Conservation (phyloP, 495 filamentous ascomycete species). For the Amorphotheca resinae region DNA sequence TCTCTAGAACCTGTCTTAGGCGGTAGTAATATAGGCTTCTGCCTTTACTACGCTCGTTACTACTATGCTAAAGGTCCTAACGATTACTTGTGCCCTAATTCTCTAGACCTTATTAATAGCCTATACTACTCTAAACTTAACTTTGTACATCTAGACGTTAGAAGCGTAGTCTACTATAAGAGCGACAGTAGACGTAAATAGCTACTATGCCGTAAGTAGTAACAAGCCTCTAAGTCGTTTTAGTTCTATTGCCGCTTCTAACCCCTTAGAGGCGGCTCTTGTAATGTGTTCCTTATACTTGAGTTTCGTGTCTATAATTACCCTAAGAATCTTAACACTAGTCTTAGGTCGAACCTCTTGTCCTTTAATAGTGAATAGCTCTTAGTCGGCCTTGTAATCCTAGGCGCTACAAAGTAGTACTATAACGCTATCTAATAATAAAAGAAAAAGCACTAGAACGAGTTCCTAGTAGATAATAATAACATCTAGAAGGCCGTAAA, state of each 20-base stretch:
- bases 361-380: not conserved
- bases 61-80: conserved; percentile 20
- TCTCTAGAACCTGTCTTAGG: not conserved
- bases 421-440: conserved; percentile 4
- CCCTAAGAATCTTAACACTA: not conserved
- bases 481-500: conserved; percentile 14
- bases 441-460: no score
- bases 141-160: conserved; percentile 25
- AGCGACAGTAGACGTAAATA: conserved; percentile 22
- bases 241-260: conserved; percentile 24
- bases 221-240: conserved; percentile 21
- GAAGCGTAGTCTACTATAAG: conserved; percentile 26
- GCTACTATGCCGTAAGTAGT: conserved; percentile 22
- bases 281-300: not conserved
- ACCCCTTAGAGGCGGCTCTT: conserved; percentile 20
- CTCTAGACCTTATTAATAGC: conserved; percentile 23
- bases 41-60: conserved; percentile 21
- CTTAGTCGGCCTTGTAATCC: no score
- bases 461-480: conserved; percentile 10
- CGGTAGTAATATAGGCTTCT: conserved; percentile 9
- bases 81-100: conserved; percentile 24
- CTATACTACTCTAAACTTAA: conserved; percentile 14
- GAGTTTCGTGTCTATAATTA: not conserved
- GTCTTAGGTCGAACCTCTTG: not conserved
- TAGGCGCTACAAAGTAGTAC: conserved; percentile 12